Conservation (phyloP, 495 filamentous ascomycete genomes). For the Pyrenula massariospora region DNA sequence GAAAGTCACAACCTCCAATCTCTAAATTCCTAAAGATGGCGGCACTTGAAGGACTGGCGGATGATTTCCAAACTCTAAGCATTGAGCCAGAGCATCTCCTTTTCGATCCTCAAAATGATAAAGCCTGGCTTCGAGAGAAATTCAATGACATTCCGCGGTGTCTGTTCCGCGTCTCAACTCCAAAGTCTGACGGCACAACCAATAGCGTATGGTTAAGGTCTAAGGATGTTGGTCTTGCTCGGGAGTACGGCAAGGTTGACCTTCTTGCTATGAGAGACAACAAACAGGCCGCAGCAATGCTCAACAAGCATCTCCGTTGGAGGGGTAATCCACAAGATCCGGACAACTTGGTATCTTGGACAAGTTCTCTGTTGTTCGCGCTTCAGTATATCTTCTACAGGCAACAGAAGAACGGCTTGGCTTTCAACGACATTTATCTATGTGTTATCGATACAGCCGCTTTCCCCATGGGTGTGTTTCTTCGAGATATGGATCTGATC, state of each 20-base stretch:
- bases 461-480: constrained; percentile 17
- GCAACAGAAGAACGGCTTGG: constrained; percentile 1
- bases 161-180: constrained; percentile 6
- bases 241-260: constrained; percentile 2
- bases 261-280: constrained; percentile 9
- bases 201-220: constrained; percentile 10
- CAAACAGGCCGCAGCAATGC: constrained; percentile 6
- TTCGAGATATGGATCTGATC: constrained; percentile 19
- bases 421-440: constrained; percentile 14
- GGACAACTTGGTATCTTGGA: constrained; percentile 25
- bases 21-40: no score
- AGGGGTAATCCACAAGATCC: neutral
- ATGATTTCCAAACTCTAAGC: no score
- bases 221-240: neutral
- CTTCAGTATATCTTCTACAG: constrained; percentile 21
- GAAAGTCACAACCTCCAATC: no score
- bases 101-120: neutral
- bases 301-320: constrained; percentile 19
- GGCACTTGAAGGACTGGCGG: no score
- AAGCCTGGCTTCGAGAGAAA: neutral
- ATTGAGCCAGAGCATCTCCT: neutral
- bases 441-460: constrained; percentile 17
- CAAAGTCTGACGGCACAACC: constrained; percentile 7
- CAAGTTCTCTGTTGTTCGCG: constrained; percentile 23
- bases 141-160: constrained; percentile 3